Conservation (phyloP, 2,329 filamentous ascomycete species). For the Colletotrichum sidae region DNA sequence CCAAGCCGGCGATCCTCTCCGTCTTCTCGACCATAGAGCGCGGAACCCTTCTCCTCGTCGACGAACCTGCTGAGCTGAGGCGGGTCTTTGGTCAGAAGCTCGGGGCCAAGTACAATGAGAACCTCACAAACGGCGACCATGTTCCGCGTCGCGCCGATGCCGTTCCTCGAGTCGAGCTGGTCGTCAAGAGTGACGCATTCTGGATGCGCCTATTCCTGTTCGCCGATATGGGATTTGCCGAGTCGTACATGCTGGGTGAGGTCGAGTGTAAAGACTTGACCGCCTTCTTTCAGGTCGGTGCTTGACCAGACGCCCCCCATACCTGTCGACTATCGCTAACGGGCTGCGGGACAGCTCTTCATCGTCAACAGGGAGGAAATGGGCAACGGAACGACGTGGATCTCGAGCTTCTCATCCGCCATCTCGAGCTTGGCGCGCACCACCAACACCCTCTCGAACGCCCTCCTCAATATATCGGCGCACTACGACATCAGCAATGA, state of each 20-base stretch:
- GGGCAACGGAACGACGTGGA: conserved; percentile 72
- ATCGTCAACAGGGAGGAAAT: conserved; percentile 75
- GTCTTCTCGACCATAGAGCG: conserved; percentile 59
- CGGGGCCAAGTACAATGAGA: conserved; percentile 49
- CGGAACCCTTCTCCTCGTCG: conserved; percentile 61
- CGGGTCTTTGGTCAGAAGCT: conserved; percentile 60
- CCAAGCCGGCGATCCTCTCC: conserved; percentile 58
- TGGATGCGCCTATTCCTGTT: conserved; percentile 78
- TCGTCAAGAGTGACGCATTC: conserved; percentile 74
- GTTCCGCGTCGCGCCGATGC: conserved; percentile 46
- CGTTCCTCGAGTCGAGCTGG: conserved; percentile 63
- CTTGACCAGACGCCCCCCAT: not conserved
- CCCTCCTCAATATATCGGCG: conserved; percentile 74
- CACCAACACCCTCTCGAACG: conserved; percentile 68
- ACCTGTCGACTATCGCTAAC: conserved; percentile 11
- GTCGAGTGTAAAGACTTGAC: conserved; percentile 75
- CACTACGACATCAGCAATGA: conserved; percentile 83
- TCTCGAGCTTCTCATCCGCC: conserved; percentile 68
- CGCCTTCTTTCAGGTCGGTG: conserved; percentile 73
- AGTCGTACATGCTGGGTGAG: conserved; percentile 80
- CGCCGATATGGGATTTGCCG: conserved; percentile 80
- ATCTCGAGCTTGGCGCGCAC: conserved; percentile 68
- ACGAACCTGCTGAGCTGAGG: conserved; percentile 56
- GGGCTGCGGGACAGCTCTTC: conserved; percentile 65
- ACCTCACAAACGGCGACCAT: conserved; percentile 47